Evolutionary conservation across 1,284 basidiomycete species (phyloP), one percentile per base, ranked within the genome.

Genomic region (Athelia sp.): DNA sequence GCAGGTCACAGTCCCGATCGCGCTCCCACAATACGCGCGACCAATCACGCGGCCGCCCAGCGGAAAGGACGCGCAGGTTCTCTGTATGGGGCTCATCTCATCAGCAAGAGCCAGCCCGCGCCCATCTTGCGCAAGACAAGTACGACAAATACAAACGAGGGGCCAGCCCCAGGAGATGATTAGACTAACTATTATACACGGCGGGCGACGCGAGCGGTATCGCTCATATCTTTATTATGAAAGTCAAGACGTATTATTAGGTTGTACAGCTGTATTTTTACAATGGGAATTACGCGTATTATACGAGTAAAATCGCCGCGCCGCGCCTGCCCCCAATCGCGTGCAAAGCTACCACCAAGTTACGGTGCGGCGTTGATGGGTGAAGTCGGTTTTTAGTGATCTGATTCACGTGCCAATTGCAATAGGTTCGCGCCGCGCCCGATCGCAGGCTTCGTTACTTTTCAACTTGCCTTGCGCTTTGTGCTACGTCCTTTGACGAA

Each of bases 121-220:
- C 43, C 15, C 43, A 26, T 22, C 22, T 23, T 15, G 43, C 24
- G 10, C 9, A 10, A 13, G 45, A 44, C 43, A 4, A 18, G 24
- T 55, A 63, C 40, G 72, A 70, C 54, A 66, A 69, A 50, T 74
- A 68, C 56, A 67, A 63, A 56, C 62, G 73, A 52, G 67, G 67
- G 51, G 69, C 66, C 45, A 72, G 74, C 60, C 71, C 74, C 68
- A 57, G 74, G 74, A 66, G 72, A 67, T 73, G 70, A 75, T 26
- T n/a, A n/a, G n/a, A 43, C 43, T 48, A 36, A 50, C n/a, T 48
- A 50, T 52, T 46, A 26, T 49, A 45, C 51, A 51, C 21, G 46
- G 13, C 13, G 6, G 13, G 26, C 26, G 26, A 29, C 26, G 26
- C 4, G 26, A 29, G 26, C 26, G 13, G 47, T 40, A 34, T 46